Evolutionary conservation across 805 yeast genomes (phyloP), one percentile per base, ranked within the genome.

Genomic region (Pichia exigua): DNA sequence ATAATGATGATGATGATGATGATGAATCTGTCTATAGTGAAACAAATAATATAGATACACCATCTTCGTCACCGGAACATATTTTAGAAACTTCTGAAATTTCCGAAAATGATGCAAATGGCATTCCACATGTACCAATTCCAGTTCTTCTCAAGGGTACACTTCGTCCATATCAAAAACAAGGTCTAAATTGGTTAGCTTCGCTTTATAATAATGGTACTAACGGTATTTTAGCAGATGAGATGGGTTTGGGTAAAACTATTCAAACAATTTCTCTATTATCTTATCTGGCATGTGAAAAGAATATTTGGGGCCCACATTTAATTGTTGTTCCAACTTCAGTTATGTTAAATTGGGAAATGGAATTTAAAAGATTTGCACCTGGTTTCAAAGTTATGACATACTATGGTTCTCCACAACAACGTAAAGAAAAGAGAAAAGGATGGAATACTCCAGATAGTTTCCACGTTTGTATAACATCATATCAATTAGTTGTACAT

Each of bases 391-490:
- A 95, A 66, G 94, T 94, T 3, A 65, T 94, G 65, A 94, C 98
- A 0, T 94, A 94, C 66, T 94, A 92, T 62, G 99, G 99, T 0
- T 83, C 95, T 17, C 99, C 98, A 0, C 96, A 88, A 61, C 98
- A 94, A 65, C 83, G 99, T 64, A 91, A 91, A 46, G 94, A 88
- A 57, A 94, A 94, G 64, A 81, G 99, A 61, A 85, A 85, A 57
- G 99, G 99, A 2, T 94, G 99, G 99, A 92, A 92, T 63, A 90
- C 88, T 50, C 95, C 90, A 1, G 95, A 92, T 64, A 81, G 96
- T 0, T 94, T 95, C 74, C 98, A 94, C 66, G 94, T 94, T 15
- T 92, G 98, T 64, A 92, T 94, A 56, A 95, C 98, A 0, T 92
- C 98, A 0, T 94, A 94, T 64, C 99, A 94, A 66, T 75, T 94